phyloP scores from a whole-genome alignment of 2,329 filamentous ascomycete species.

The Leptodontidium sp. region DNA sequence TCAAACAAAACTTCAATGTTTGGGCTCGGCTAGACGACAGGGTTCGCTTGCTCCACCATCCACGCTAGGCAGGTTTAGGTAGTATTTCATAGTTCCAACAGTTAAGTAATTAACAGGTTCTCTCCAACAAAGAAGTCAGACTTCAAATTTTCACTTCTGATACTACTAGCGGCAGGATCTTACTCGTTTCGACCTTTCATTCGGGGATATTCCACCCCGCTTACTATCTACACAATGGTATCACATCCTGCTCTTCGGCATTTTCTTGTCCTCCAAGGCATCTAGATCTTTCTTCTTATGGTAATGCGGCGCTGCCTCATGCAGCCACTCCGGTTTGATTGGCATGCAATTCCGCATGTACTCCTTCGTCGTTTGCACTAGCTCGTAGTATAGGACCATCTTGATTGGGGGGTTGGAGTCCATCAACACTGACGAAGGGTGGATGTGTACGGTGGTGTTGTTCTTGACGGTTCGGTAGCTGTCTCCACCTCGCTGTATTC shows the following conservation, averaged over 20 bases:
- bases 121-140: too few relatives aligned
- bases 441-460: slow-evolving; percentile 87
- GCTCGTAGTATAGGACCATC: slow-evolving; percentile 87
- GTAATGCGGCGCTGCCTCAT: slow-evolving; percentile 91
- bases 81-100: too few relatives aligned
- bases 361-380: slow-evolving; percentile 86
- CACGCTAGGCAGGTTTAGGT: background rate
- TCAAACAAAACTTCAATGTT: background rate
- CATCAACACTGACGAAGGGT: slow-evolving; percentile 85
- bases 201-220: slow-evolving; percentile 2
- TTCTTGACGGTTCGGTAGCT: slow-evolving; percentile 93
- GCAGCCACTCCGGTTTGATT: slow-evolving; percentile 83
- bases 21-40: background rate
- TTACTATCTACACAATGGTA: slow-evolving; percentile 6
- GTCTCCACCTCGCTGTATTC: slow-evolving; percentile 83
- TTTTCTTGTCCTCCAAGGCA: slow-evolving; percentile 80
- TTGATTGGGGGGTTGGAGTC: slow-evolving; percentile 77
- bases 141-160: background rate
- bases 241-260: slow-evolving; percentile 59
- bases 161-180: background rate
- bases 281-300: slow-evolving; percentile 93
- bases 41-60: background rate
- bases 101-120: too few relatives aligned
- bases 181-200: background rate
- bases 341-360: slow-evolving; percentile 92